Conservation (phyloP, 148 eudicot genomes). For the Dysphania ambrosioides region DNA sequence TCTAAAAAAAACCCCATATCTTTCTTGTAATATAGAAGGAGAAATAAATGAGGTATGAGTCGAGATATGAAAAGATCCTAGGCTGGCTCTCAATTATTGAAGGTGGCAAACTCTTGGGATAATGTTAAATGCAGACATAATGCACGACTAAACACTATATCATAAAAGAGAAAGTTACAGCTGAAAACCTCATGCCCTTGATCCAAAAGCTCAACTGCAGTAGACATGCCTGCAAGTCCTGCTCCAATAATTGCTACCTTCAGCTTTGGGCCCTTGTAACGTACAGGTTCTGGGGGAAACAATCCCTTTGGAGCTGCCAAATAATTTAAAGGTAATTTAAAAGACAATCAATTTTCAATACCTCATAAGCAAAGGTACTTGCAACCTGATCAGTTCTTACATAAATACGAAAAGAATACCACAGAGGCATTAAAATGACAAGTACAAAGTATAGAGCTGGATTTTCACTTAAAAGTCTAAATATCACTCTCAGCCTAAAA, state of each 20-base stretch:
- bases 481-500: background rate
- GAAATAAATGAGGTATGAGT: background rate
- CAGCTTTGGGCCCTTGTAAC: slow-evolving; percentile 85
- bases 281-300: slow-evolving; percentile 92
- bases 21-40: background rate
- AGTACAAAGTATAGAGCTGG: background rate
- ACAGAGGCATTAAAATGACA: background rate
- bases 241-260: slow-evolving; percentile 96
- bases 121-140: slow-evolving; percentile 3
- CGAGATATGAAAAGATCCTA: background rate
- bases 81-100: background rate
- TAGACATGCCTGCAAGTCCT: slow-evolving; percentile 99
- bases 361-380: background rate
- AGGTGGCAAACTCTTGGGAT: background rate
- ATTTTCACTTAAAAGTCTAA: background rate
- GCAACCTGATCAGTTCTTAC: background rate
- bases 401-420: background rate
- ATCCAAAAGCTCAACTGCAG: slow-evolving; percentile 97
- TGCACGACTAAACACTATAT: background rate
- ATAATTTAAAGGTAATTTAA: slow-evolving; percentile 13
- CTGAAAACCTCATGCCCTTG: slow-evolving; percentile 90
- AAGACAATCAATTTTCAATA: background rate
- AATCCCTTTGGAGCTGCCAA: slow-evolving; percentile 93
- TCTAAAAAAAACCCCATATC: background rate
- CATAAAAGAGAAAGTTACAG: slow-evolving; percentile 2